Base-by-base conservation (phyloP, 2,329 filamentous ascomycete genomes). In the Apiospora malaysiana region DNA sequence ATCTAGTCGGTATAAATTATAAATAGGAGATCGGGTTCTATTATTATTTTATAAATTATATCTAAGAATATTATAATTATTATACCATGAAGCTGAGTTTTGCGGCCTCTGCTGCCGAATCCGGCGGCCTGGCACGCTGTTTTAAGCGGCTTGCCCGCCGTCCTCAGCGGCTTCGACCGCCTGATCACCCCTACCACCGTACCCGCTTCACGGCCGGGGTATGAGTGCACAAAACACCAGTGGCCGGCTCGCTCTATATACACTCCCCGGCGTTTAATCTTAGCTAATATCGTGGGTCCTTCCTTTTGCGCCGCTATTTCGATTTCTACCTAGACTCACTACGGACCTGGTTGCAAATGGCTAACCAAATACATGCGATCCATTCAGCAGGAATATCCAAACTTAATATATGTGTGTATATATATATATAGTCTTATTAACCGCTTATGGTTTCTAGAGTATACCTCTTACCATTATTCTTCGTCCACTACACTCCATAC, bases 161-260 rank as follows among this genome's bases (percentile, higher is more conserved):
- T 63, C n/a, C 25, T 63, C 25, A 63, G 56, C 56, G 56, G 56
- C 25, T 63, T 63, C 56, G 56, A 63, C 56, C 56, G 56, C 25
- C 25, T 12, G 25, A 18, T 40, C 14, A 32, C 32, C 56, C 56
- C 18, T 63, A 12, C 32, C 56, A 32, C 14, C 14, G 25, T 63
- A 63, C 56, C 21, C 21, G 56, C 4, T 23, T 40, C 56, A 63
- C 56, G 56, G 56, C 32, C n/a, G 12, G 14, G 56, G 25, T 37
- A 25, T 63, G 56, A 23, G 12, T 27, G 56, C 37, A 63, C 14
- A 9, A 37, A 18, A 49, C n/a, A 23, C 21, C 46, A 23, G 18
- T 49, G 46, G 46, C 46, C n/a, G n/a, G n/a, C 46, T 23, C n/a
- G 46, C 46, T 49, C 46, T 49, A n/a, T 49, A 23, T 49, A 18